Evolutionary conservation across 352 stramenopile genomes (phyloP).

Genomic region (Globisporangium cystogenes): DNA sequence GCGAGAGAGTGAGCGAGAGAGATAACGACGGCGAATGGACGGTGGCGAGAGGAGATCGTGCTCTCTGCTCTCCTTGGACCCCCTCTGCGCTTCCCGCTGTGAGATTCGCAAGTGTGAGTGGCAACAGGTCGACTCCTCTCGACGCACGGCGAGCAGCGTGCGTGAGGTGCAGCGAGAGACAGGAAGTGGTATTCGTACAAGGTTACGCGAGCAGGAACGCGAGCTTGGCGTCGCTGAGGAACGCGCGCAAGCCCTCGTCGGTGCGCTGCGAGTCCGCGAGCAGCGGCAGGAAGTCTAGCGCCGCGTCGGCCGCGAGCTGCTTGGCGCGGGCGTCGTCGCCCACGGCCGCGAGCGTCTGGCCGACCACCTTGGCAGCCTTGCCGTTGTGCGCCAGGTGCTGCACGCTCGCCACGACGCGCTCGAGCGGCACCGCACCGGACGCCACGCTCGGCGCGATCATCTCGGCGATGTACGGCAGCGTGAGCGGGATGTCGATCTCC

Average conservation of each 20-base stretch:
- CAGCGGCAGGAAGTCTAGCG: slow-evolving; percentile 15
- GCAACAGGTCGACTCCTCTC: no score
- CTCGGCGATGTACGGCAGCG: slow-evolving; percentile 57
- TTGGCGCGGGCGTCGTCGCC: slow-evolving; percentile 38
- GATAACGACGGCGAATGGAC: background rate
- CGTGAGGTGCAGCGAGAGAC: no score
- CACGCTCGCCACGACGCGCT: slow-evolving; percentile 36
- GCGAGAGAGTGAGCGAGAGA: background rate
- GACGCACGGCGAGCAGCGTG: no score
- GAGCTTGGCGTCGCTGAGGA: slow-evolving; percentile 13
- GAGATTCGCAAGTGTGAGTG: no score
- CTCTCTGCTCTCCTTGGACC: no score
- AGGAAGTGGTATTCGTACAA: slow-evolving; percentile 13
- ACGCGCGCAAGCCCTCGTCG: slow-evolving; percentile 11
- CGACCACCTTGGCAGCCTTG: slow-evolving; percentile 61
- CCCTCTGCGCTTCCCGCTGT: no score
- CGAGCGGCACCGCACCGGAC: slow-evolving; percentile 29
- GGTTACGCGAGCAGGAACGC: slow-evolving; percentile 12
- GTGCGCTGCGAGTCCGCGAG: slow-evolving; percentile 10
- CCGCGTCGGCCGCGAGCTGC: slow-evolving; percentile 21
- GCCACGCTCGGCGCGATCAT: slow-evolving; percentile 66
- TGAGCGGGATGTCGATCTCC: slow-evolving; percentile 78
- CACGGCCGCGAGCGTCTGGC: slow-evolving; percentile 34
- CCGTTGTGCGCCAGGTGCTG: slow-evolving; percentile 47
- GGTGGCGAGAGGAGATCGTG: no score